Evolutionary conservation across 139 green algal species (phyloP).

Genomic region (Eudorina sp.): DNA sequence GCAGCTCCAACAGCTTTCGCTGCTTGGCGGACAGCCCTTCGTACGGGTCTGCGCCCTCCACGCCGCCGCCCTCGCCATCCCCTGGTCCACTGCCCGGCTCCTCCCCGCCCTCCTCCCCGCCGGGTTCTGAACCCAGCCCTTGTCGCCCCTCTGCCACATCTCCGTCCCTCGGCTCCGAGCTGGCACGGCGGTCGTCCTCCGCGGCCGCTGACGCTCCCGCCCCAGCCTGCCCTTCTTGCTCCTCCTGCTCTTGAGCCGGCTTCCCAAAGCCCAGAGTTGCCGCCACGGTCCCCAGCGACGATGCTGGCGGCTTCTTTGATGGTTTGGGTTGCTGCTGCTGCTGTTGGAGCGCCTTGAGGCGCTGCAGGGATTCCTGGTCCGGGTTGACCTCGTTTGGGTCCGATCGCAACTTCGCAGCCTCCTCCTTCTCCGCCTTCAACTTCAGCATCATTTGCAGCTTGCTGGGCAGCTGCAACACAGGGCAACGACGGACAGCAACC

Average conservation of each 20-base stretch:
- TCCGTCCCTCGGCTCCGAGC: too few species aligned
- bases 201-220: too few species aligned
- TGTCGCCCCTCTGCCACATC: background rate
- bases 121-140: conserved; percentile 5
- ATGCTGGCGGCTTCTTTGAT: background rate
- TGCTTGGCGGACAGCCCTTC: conserved; percentile 80
- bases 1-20: conserved; percentile 89
- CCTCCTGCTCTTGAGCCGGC: conserved; percentile 1
- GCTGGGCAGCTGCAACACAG: conserved; percentile 76
- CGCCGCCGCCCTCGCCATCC: background rate
- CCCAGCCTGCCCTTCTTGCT: background rate
- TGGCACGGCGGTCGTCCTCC: too few species aligned
- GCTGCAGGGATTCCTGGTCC: conserved; percentile 70
- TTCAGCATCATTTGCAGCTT: conserved; percentile 76
- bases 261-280: conserved; percentile 25
- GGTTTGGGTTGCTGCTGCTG: conserved; percentile 45
- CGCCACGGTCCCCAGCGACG: background rate
- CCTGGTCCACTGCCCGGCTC: background rate
- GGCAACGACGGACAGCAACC: background rate
- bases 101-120: conserved; percentile 43
- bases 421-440: conserved; percentile 76
- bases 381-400: conserved; percentile 70
- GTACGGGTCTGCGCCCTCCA: conserved; percentile 68
- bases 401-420: conserved; percentile 55
- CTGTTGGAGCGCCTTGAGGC: conserved; percentile 68